Base-by-base conservation (phyloP, 768 basidiomycete genomes). In the Panaeolus papilionaceus region DNA sequence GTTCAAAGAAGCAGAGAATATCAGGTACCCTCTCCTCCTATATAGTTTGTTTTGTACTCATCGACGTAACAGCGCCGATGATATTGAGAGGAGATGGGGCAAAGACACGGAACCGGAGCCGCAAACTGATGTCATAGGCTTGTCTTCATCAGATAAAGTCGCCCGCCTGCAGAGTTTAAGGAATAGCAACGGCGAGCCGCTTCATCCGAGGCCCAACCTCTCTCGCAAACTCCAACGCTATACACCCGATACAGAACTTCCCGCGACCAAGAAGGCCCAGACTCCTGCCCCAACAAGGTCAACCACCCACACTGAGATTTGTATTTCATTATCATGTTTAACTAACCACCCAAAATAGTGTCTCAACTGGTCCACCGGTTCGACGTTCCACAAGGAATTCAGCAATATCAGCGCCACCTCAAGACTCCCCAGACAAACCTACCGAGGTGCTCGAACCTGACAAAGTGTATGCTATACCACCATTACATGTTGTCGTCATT, bases 391-490 rank as follows among this genome's bases (percentile, higher is more conserved):
- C 54, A 37, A 10, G 54, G 16, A 16, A 28, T 4, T 58, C 54
- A 7, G 16, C 54, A 4, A 33, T 14, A 28, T 28, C 54, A 16
- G 26, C 10, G 11, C 28, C 11, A 14, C 54, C 14, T 12, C 6
- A 2, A 37, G 54, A 58, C 11, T 4, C 28, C 14, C n/a, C 28
- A 33, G 47, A 49, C 20, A 8, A 20, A 9, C 54, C 54, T 12
- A 16, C 10, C 1, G 28, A 10, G 14, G 12, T 37, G 8, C 28
- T 58, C 26, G 87, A 91, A 68, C 80, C 82, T 3, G 91, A 93
- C 70, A 90, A 93, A 82, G 79, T 92, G 91, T 91, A 79, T 64
- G 85, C 78, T 23, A 18, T 11, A 37, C 62, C 45, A 61, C 37
- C 26, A 67, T 51, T 61, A 65, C 7, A 39, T 54, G 38, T 58